These are phyloP conservation scores for Globisporangium apiculatum DNA, from an alignment of 352 stramenopile species.

Conservation along the genomic window DNA sequence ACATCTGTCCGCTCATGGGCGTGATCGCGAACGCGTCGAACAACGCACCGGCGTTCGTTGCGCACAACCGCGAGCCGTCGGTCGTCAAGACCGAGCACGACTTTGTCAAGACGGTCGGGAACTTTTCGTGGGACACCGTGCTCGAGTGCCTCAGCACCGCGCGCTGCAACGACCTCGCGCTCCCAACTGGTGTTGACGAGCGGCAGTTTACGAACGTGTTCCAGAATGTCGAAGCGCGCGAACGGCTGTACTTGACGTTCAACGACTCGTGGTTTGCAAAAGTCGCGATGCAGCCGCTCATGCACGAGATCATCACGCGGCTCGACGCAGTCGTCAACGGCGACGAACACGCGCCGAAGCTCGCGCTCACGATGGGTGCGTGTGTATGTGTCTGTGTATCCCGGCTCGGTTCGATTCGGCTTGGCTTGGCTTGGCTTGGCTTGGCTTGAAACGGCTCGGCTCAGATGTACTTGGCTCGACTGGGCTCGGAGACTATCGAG, in stretches of 20 bases:
- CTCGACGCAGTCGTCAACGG: conserved; percentile 46
- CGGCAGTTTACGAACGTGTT: conserved; percentile 73
- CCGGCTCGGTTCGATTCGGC: not conserved
- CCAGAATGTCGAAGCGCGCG: conserved; percentile 61
- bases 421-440: too few species aligned
- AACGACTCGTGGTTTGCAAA: conserved; percentile 83
- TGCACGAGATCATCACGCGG: conserved; percentile 56
- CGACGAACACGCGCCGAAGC: conserved; percentile 30
- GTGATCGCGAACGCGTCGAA: conserved; percentile 60
- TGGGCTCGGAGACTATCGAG: too few species aligned
- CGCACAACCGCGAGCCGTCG: conserved; percentile 35
- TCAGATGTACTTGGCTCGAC: too few species aligned
- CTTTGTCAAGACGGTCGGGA: conserved; percentile 59
- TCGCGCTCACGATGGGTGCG: conserved; percentile 76
- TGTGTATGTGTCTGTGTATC: not conserved
- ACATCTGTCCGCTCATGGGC: conserved; percentile 70
- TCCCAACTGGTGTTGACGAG: conserved; percentile 60
- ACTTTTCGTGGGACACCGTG: conserved; percentile 75
- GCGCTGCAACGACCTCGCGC: conserved; percentile 65
- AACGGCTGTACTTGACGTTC: conserved; percentile 56
- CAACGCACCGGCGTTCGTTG: conserved; percentile 43
- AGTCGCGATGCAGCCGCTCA: conserved; percentile 79
- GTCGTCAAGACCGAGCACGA: conserved; percentile 45
- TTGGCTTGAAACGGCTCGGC: too few species aligned
- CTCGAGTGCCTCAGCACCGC: conserved; percentile 79